Base-by-base conservation (phyloP, 1,284 basidiomycete species). In the Marasmius fiardii region DNA sequence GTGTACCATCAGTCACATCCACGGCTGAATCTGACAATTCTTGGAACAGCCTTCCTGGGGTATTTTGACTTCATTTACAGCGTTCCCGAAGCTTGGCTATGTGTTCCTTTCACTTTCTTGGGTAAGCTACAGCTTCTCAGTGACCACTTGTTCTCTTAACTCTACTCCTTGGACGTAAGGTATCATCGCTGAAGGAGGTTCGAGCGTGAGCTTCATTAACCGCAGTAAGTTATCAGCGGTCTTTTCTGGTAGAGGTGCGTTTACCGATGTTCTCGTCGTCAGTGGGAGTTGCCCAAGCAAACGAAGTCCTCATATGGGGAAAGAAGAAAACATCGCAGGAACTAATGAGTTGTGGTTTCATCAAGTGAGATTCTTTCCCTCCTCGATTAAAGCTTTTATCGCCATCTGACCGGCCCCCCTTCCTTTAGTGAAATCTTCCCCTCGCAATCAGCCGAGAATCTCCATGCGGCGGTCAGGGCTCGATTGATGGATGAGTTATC, bases 31-130 rank as follows among this genome's bases (percentile, higher is more conserved):
- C 39, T 41, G 43, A 54, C 28, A 24, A n/a, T 8, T 14, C 43
- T 21, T 2, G 54, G 33, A 47, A 3, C 61, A 88, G 86, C 86
- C 1, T 81, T 87, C 61, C 69, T 89, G 23, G 86, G 86, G 1
- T 79, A 87, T 58, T 88, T 88, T 61, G 86, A 90, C 64, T 87
- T 89, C 63, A 85, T 89, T 24, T 89, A 87, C 59, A 75, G 79
- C n/a, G 67, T 88, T 58, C 82, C 83, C 1, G 72, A 77, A 54
- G 76, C 71, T 1, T 89, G 84, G 83, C 66, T 89, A 11, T 79
- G 80, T 26, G 74, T 82, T 0, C 86, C 85, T 0, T 89, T 89
- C 63, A 77, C 85, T 0, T 87, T 86, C 62, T 63, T 89, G n/a
- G 86, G 85, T 83, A 52, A 51, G 74, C 66, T n/a, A 44, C 24